Conservation (phyloP, 192 early-diverging fungal genomes). For the Bifiguratus adelaidae region DNA sequence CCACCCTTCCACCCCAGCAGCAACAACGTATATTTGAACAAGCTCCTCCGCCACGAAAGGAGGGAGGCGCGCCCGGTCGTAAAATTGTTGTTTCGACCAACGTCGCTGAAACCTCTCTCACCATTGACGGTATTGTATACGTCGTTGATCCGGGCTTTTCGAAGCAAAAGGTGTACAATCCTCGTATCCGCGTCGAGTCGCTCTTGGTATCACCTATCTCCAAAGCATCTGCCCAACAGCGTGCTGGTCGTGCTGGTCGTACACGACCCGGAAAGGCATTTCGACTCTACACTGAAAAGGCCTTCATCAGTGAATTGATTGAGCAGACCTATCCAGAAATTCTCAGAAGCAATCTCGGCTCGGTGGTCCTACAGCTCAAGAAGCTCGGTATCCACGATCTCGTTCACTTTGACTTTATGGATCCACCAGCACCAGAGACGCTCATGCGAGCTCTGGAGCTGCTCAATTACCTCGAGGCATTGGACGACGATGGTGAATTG, state of each 20-base stretch:
- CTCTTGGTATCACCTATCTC: constrained; percentile 92
- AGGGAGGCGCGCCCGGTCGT: constrained; percentile 82
- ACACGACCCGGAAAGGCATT: constrained; percentile 96
- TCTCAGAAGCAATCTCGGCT: constrained; percentile 88
- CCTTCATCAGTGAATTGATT: constrained; percentile 85
- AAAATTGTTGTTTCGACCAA: constrained; percentile 97
- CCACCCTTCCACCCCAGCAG: constrained; percentile 78
- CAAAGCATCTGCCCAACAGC: constrained; percentile 92
- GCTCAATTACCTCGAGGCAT: constrained; percentile 86
- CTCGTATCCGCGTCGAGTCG: constrained; percentile 91
- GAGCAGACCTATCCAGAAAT: constrained; percentile 99
- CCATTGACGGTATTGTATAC: constrained; percentile 98
- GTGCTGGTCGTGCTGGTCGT: constrained; percentile 97
- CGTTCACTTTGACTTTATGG: constrained; percentile 99
- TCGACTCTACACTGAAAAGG: constrained; percentile 95
- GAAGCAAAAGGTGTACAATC: constrained; percentile 99
- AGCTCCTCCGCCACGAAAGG: constrained; percentile 68
- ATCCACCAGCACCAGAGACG: constrained; percentile 97
- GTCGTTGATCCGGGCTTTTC: constrained; percentile 98
- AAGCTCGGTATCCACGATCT: constrained; percentile 95
- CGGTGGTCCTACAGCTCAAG: constrained; percentile 95
- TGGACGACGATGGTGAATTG: constrained; percentile 92
- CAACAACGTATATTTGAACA: constrained; percentile 92
- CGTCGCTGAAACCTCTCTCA: constrained; percentile 95
- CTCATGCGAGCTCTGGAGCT: constrained; percentile 96